Evolutionary conservation across 2,329 filamentous ascomycete genomes (phyloP), one percentile per base, ranked within the genome.

Genomic region (Colletotrichum camelliae): DNA sequence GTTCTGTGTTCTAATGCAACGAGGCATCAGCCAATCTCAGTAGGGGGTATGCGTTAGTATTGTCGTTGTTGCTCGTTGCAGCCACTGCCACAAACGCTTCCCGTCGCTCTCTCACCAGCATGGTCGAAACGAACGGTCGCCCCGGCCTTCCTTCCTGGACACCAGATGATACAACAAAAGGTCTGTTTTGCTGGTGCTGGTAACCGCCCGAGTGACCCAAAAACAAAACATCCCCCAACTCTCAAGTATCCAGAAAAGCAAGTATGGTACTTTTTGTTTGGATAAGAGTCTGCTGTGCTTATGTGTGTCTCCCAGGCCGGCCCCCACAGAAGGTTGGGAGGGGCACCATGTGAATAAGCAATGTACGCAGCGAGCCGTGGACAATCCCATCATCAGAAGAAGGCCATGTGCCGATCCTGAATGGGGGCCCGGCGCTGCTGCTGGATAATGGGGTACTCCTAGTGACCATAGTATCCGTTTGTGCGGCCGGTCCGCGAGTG

Each of bases 391-490:
- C 33, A 75, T 75, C 33, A 75, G 33, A 72, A 35, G 69, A 67
- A 60, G 29, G 48, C 62, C 70, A 62, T 55, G 74, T 37, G 74
- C 39, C 67, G 70, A 21, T 52, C 43, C 27, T 69, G 73, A 31
- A 73, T 60, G 48, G 74, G 70, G 64, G 64, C 64, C 43, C 43
- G 43, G 43, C 43, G 43, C 48, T 70, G 61, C n/a, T 68, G 70
- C 57, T 58, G 33, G 58, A 65, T 16, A 10, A 73, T 58, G 64
- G 74, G 64, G 7, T 64, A 73, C 43, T 69, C 70, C 74, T 76
- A 76, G 70, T 76, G 66, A 21, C 74, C 73, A 64, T 78, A 77
- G 76, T 77, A 77, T 55, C 76, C 77, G 66, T 77, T 78, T 15
- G 70, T 74, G 39, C 77, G 76, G 65, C 67, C 48, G 52, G 65